Conservation (phyloP, 164 flowering plant species). For the Piper longum region DNA sequence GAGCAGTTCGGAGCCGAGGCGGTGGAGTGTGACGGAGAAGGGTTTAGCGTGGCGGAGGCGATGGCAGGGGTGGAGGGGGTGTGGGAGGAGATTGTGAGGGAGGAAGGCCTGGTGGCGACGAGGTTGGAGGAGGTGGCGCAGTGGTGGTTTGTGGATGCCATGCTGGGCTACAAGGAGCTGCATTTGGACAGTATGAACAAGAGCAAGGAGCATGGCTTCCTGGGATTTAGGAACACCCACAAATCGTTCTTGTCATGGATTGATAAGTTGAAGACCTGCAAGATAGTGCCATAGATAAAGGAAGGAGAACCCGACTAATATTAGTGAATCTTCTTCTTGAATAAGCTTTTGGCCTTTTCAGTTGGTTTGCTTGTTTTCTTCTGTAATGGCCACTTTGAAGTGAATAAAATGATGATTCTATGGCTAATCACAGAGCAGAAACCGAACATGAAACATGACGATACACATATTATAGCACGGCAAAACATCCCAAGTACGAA, state of each 20-base stretch:
- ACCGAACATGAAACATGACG: too few relatives aligned
- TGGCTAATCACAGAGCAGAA: too few relatives aligned
- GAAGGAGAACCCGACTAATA: neutral
- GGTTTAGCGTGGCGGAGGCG: conserved; percentile 26
- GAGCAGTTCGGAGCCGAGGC: conserved; percentile 55
- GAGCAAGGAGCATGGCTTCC: conserved; percentile 76
- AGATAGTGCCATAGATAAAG: conserved; percentile 36
- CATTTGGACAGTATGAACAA: conserved; percentile 50
- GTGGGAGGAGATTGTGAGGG: conserved; percentile 70
- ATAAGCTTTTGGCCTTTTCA: neutral
- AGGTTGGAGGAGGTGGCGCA: conserved; percentile 45
- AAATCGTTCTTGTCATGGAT: conserved; percentile 50
- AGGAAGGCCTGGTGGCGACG: conserved; percentile 35
- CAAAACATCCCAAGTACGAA: neutral
- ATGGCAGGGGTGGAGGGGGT: conserved; percentile 56
- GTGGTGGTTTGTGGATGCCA: conserved; percentile 56
- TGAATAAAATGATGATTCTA: too few relatives aligned
- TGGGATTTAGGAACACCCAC: conserved; percentile 66
- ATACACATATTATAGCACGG: neutral
- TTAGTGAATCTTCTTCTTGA: too few relatives aligned
- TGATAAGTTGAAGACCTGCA: conserved; percentile 42
- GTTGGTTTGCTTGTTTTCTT: too few relatives aligned
- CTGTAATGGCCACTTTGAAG: too few relatives aligned
- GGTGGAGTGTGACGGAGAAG: conserved; percentile 28
- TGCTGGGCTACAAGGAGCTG: conserved; percentile 10